Evolutionary conservation across 331 rosid species (phyloP).

Genomic region (Acacia pycnantha): DNA sequence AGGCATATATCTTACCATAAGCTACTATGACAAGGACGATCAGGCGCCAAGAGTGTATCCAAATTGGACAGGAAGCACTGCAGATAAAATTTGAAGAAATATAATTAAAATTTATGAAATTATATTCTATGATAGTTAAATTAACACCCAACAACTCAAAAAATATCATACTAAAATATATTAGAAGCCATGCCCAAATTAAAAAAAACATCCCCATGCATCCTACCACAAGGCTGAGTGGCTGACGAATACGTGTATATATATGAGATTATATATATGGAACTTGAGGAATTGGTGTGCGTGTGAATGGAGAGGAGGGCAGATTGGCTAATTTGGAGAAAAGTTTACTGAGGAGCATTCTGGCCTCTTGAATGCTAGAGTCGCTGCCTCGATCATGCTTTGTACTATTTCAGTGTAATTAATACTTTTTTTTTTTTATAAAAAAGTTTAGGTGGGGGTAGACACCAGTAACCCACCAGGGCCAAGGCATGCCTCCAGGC

Average conservation of each 20-base stretch:
- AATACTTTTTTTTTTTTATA: no score
- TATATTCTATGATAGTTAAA: constrained; percentile 6
- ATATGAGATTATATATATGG: neutral
- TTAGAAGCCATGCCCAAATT: constrained; percentile 15
- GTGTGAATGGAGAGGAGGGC: neutral
- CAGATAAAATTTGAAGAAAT: constrained; percentile 40
- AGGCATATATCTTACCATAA: constrained; percentile 66
- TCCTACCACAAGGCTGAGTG: neutral
- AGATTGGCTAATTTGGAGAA: no score
- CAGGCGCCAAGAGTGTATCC: constrained; percentile 84
- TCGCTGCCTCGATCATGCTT: neutral
- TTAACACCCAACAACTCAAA: neutral
- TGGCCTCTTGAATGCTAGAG: neutral
- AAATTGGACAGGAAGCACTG: constrained; percentile 80
- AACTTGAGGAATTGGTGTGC: no score
- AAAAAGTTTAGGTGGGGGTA: no score
- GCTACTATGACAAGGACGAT: constrained; percentile 82
- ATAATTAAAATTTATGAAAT: constrained; percentile 8
- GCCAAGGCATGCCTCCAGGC: no score
- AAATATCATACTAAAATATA: constrained; percentile 16
- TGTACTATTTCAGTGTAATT: neutral
- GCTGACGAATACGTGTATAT: neutral
- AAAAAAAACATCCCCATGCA: neutral
- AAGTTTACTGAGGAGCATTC: neutral
- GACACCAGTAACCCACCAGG: no score